Evolutionary conservation across 306 rosid species (phyloP), one percentile per base, ranked within the genome.

Genomic region (Heteromeles arbutifolia): DNA sequence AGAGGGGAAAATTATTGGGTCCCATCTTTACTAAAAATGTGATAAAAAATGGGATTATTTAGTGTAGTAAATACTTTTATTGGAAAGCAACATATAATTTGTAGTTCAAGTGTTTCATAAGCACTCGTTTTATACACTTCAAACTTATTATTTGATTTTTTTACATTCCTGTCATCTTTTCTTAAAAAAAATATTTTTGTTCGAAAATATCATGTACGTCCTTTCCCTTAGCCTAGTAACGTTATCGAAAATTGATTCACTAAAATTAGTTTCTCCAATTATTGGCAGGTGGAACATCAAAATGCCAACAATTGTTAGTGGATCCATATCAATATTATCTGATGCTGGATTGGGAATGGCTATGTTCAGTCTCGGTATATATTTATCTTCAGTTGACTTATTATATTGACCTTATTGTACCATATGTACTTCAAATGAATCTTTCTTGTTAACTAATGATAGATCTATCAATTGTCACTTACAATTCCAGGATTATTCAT

Each of bases 281-380:
- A 5, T 50, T 53, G 66, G 82, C 80, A 91, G 98, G 83, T 93
- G 84, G 85, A 67, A 91, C 82, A 86, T 93, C 34, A 82, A 91
- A 88, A 93, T 93, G 98, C 98, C 98, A 0, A 15, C 85, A 44
- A 89, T 93, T 62, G 87, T 93, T 8, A 84, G 86, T 77, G 97
- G 98, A 75, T 93, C 98, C 25, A 91, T 91, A 48, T 85, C 97
- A 29, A 91, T 93, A 69, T 79, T 93, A 48, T 93, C 98, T 11
- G 91, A 93, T 76, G 95, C 98, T 44, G 98, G 98, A 48, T 80
- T 93, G 14, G 98, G 98, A 84, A 91, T 91, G 97, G 98, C 98
- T 56, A 91, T 93, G 98, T 93, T 93, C 83, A 91, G 98, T 79
- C 85, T 93, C 39, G 98, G 97, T 92, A 85, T 29, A 29, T 57